A percentile compares a stretch with the other conserved stretches of the same genome.
phyloP scores from a whole-genome alignment of 176 grass and related monocot species.

The Chrysopogon serrulatus region DNA sequence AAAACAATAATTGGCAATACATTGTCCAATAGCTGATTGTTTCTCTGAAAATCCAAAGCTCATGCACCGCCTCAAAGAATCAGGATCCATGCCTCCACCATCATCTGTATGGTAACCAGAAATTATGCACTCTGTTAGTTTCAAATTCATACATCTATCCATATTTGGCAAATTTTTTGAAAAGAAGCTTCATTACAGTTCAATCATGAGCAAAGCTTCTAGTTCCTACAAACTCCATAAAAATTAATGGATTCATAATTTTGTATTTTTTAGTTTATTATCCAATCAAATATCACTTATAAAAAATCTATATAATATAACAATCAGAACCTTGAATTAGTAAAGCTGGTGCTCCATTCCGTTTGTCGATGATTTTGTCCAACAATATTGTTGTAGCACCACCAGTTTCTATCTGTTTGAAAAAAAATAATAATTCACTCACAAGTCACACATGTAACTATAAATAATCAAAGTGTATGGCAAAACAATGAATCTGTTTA shows the following conservation, averaged over 20 bases:
- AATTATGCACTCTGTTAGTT: conserved; percentile 15
- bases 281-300: background rate
- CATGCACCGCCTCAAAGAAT: conserved; percentile 70
- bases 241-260: background rate
- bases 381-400: conserved; percentile 62
- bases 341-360: conserved; percentile 47
- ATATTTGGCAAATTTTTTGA: background rate
- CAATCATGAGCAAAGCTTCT: background rate
- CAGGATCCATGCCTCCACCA: conserved; percentile 81
- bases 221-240: background rate
- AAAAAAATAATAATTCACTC: conserved; percentile 15
- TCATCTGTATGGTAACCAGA: conserved; percentile 49
- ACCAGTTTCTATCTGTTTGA: conserved; percentile 49
- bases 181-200: background rate
- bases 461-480: background rate
- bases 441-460: background rate
- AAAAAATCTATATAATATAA: background rate
- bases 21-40: conserved; percentile 70
- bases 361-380: conserved; percentile 45
- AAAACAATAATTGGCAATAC: conserved; percentile 26
- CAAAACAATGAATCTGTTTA: background rate
- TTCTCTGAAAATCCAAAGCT: conserved; percentile 91
- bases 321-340: conserved; percentile 61
- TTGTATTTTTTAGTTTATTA: background rate
- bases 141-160: background rate